These are phyloP conservation scores for Babesia bigemina DNA, from an alignment of 169 alveolate species.

Conservation along the genomic window DNA sequence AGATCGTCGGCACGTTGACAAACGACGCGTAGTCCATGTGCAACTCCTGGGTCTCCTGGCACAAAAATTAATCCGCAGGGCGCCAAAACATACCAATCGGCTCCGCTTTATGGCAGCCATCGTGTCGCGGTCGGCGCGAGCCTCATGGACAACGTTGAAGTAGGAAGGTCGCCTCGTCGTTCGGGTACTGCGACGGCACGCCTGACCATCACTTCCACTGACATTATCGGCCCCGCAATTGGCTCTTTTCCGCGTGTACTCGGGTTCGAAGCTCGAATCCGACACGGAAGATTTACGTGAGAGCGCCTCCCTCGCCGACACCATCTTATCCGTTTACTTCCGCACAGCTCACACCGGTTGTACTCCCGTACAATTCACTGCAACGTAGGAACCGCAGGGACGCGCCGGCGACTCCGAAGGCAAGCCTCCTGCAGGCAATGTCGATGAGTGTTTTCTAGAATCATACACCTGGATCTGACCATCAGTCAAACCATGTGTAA, in stretches of 20 bases:
- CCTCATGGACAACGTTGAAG: conserved; percentile 57
- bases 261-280: background rate
- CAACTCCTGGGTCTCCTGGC: conserved; percentile 36
- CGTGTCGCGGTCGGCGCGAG: conserved; percentile 56
- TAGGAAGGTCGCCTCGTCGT: conserved; percentile 26
- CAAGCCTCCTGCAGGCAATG: no score
- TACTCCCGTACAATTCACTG: background rate
- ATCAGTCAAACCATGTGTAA: no score
- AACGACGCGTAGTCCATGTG: conserved; percentile 39
- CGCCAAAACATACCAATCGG: conserved; percentile 53
- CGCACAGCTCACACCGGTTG: no score
- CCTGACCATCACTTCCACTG: no score
- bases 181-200: conserved; percentile 37
- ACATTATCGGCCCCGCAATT: background rate
- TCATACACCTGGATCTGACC: no score
- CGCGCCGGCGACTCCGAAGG: no score
- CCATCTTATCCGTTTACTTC: background rate
- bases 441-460: no score
- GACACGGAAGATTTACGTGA: background rate
- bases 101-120: conserved; percentile 78
- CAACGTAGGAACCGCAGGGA: no score
- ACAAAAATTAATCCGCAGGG: no score
- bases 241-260: background rate
- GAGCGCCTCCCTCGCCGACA: background rate
- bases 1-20: conserved; percentile 69